phyloP scores from a whole-genome alignment of 1,284 basidiomycete species.

The Filobasidium uniguttulatum region DNA sequence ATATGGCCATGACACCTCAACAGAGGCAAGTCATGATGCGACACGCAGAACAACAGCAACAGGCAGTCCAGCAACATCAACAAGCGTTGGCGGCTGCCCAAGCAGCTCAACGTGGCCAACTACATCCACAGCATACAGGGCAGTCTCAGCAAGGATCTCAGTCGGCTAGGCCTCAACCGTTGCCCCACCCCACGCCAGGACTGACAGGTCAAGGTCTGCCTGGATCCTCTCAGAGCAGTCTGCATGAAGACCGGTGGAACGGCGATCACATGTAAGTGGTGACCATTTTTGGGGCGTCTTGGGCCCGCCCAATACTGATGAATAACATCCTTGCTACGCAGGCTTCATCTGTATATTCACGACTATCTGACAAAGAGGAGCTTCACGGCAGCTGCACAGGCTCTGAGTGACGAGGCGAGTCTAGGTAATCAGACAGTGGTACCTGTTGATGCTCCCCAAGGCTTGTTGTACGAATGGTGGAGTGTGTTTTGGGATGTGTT shows the following conservation, averaged over 20 bases:
- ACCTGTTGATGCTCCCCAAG: conserved; percentile 35
- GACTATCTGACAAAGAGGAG: conserved; percentile 34
- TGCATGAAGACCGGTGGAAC: conserved; percentile 16
- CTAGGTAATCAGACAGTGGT: conserved; percentile 26
- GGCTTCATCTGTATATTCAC: conserved; percentile 32
- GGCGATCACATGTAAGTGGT: conserved; percentile 29
- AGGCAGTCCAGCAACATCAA: conserved; percentile 16
- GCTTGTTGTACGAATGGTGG: conserved; percentile 38
- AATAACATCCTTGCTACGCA: conserved; percentile 4
- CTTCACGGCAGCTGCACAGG: conserved; percentile 24
- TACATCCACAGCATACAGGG: conserved; percentile 16
- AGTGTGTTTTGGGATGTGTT: conserved; percentile 38
- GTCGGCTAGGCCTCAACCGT: conserved; percentile 6
- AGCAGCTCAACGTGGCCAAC: conserved; percentile 5
- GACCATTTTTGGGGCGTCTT: background rate
- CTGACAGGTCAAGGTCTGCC: conserved; percentile 20
- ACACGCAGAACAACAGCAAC: conserved; percentile 11
- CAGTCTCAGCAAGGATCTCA: conserved; percentile 15
- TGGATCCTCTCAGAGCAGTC: conserved; percentile 1
- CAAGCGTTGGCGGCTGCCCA: conserved; percentile 16
- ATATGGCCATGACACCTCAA: conserved; percentile 17
- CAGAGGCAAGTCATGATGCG: background rate
- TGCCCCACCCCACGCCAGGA: conserved; percentile 16
- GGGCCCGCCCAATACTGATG: background rate
- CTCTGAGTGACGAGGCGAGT: conserved; percentile 29